These are phyloP conservation scores for Rosa chinensis DNA, from an alignment of 306 rosid genomes.

Conservation along the genomic window DNA sequence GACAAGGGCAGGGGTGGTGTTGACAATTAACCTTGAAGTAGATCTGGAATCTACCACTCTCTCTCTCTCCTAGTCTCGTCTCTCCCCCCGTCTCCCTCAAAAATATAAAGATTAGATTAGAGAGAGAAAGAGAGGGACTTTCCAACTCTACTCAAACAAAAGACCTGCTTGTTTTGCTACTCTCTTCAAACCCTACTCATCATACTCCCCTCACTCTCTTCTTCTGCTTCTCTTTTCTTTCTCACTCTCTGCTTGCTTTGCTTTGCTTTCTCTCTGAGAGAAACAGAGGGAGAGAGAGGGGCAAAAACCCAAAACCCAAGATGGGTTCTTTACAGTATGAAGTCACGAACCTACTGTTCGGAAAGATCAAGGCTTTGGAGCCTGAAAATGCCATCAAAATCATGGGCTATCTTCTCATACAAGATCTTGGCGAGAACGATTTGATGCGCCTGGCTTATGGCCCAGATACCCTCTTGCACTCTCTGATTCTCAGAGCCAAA, in stretches of 20 bases:
- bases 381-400: constrained; percentile 80
- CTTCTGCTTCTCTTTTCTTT: background rate
- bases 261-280: background rate
- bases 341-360: constrained; percentile 55
- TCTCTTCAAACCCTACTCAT: constrained; percentile 15
- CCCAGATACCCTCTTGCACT: constrained; percentile 51
- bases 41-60: constrained; percentile 56
- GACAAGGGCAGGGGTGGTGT: background rate
- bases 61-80: background rate
- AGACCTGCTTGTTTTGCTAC: constrained; percentile 4
- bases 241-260: background rate
- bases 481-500: constrained; percentile 51
- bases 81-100: constrained; percentile 22
- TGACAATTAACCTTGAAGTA: constrained; percentile 36
- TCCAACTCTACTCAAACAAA: constrained; percentile 12
- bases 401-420: constrained; percentile 71
- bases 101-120: constrained; percentile 41
- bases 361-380: constrained; percentile 59
- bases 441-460: constrained; percentile 53
- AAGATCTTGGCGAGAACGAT: constrained; percentile 56
- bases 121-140: constrained; percentile 35
- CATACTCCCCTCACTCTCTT: background rate
- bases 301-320: background rate
- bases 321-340: constrained; percentile 60
- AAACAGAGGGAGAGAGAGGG: background rate